Evolutionary conservation across 2,329 filamentous ascomycete species (phyloP), one percentile per base, ranked within the genome.

Genomic region (Trichophyton simii): DNA sequence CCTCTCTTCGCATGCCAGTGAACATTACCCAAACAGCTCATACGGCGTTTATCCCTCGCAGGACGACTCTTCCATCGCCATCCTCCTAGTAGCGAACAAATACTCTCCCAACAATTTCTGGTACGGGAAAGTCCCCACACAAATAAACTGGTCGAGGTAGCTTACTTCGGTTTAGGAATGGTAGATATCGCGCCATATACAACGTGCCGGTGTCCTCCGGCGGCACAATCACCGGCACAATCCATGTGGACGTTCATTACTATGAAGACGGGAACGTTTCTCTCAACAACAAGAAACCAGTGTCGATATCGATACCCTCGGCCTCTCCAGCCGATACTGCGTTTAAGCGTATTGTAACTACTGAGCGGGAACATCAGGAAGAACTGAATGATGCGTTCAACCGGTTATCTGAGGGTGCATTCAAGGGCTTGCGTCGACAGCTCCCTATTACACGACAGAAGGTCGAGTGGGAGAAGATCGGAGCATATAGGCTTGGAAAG

Each of bases 241-340:
- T 97, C 75, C 90, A 92, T 74, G 89, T 96, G 60, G 91, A 97
- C 68, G 92, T 99, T 59, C 94, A 99, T 80, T 99, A 99, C 81
- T 99, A 99, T 78, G 94, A 99, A 77, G 95, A 99, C 72, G 94
- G 94, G 65, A 99, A 99, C 72, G 94, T 99, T 62, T 87, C 94
- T 1, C 82, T 99, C 63, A 81, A 92, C 65, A 96, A 94, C n/a
- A 87, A 83, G 70, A 96, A 96, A 77, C 79, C 87, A 9, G 73
- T 92, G 11, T 80, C 80, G 0, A 73, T 82, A 2, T 83, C 82
- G 7, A 73, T 88, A n/a, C 75, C 84, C 0, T 85, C 82, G 0
- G 80, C 79, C 36, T 83, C 82, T 0, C 85, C 85, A 6, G 81
- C 83, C 0, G 87, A 86, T 48, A 81, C 94, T 41, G 83, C 97